phyloP scores from a whole-genome alignment of 2,329 filamentous ascomycete genomes.

The Rugonectria rugulosa region DNA sequence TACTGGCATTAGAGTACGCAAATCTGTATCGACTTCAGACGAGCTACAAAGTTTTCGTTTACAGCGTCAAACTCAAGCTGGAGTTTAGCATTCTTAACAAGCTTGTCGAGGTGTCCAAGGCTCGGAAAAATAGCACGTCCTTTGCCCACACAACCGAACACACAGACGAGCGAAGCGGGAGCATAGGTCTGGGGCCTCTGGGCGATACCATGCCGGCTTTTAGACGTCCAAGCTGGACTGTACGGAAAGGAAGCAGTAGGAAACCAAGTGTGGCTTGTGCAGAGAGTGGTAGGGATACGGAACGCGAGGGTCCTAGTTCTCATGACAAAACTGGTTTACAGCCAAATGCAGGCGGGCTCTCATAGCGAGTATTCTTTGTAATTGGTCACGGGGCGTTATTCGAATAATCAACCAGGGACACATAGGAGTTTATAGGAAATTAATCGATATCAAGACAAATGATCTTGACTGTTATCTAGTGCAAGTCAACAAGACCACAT shows the following conservation, averaged over 20 bases:
- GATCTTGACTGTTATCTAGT: no score
- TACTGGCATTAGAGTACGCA: slow-evolving; percentile 46
- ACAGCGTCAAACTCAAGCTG: slow-evolving; percentile 48
- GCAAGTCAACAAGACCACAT: no score
- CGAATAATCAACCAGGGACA: no score
- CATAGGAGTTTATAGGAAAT: no score
- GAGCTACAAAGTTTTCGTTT: slow-evolving; percentile 35
- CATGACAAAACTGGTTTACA: no score
- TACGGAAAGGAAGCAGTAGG: background rate
- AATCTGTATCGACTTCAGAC: slow-evolving; percentile 42
- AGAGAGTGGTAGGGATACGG: background rate
- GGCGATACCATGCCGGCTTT: background rate
- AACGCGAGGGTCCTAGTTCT: no score
- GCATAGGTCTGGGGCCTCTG: background rate
- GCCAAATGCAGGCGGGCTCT: no score
- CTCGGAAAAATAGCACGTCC: background rate
- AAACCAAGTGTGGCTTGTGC: background rate
- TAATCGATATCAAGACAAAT: no score
- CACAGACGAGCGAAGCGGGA: background rate
- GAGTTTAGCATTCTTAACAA: slow-evolving; percentile 48
- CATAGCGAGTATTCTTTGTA: no score
- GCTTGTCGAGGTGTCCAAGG: slow-evolving; percentile 35
- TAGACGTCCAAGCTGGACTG: background rate
- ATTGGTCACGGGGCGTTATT: no score
- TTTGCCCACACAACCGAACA: background rate